phyloP scores from a whole-genome alignment of 2,329 filamentous ascomycete species.

The Chrysoporthe puriensis region DNA sequence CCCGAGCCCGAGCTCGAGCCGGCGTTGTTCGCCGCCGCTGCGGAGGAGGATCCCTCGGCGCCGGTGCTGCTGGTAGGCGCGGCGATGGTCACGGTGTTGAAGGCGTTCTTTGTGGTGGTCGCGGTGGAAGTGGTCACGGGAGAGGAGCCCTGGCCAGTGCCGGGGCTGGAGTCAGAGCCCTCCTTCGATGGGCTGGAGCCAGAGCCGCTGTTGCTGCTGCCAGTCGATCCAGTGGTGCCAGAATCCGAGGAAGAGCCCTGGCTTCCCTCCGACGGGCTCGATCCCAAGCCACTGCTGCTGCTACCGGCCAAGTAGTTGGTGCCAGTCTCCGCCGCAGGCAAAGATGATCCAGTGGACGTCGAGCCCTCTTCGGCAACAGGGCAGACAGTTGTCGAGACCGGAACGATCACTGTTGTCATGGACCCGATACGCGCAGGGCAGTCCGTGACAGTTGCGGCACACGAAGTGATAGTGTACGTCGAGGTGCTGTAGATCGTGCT shows the following conservation, averaged over 20 bases:
- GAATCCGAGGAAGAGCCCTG: too few relatives aligned
- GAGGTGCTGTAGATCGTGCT: slow-evolving; percentile 46
- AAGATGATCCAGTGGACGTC: slow-evolving; percentile 3
- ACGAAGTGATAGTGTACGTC: slow-evolving; percentile 60
- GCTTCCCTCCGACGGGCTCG: neutral
- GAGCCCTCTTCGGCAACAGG: slow-evolving; percentile 35
- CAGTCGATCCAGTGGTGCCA: neutral
- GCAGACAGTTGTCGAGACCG: slow-evolving; percentile 51
- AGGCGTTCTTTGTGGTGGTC: slow-evolving; percentile 8
- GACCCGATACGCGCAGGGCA: slow-evolving; percentile 41
- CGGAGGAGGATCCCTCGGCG: neutral
- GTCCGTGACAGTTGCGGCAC: slow-evolving; percentile 48
- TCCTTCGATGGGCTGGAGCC: slow-evolving; percentile 2
- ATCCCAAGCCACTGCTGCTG: neutral
- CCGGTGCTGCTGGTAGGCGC: slow-evolving; percentile 8
- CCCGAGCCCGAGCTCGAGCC: slow-evolving; percentile 24
- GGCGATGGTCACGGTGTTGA: slow-evolving; percentile 9
- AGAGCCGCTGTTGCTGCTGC: neutral
- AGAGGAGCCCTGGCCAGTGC: neutral
- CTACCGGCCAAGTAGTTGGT: neutral
- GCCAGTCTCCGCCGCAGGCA: slow-evolving; percentile 15
- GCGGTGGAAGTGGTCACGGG: neutral
- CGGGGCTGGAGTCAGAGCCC: slow-evolving; percentile 10
- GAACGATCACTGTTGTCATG: slow-evolving; percentile 45
- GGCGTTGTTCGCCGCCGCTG: slow-evolving; percentile 22